phyloP scores from a whole-genome alignment of 2,329 filamentous ascomycete genomes.

The Pezicula neosporulosa region DNA sequence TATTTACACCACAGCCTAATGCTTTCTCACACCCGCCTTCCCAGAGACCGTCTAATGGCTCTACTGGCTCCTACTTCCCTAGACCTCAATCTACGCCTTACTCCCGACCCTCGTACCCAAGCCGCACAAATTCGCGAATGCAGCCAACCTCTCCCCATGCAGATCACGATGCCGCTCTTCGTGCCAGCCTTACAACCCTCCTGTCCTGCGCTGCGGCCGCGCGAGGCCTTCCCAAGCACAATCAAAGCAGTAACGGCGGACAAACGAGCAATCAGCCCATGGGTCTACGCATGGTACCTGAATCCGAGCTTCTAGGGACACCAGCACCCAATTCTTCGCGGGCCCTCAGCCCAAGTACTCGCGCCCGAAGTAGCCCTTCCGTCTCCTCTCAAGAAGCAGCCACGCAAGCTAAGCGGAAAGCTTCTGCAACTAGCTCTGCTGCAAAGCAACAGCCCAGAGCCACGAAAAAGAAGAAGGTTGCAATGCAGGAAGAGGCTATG shows the following conservation, averaged over 20 bases:
- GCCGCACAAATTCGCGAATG: slow-evolving; percentile 39
- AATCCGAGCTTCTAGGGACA: slow-evolving; percentile 51
- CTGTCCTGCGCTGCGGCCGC: slow-evolving; percentile 91
- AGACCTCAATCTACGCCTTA: slow-evolving; percentile 33
- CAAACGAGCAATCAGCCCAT: slow-evolving; percentile 32
- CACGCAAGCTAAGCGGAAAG: slow-evolving; percentile 49
- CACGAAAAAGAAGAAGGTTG: slow-evolving; percentile 45
- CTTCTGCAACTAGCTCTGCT: slow-evolving; percentile 22
- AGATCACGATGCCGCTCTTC: slow-evolving; percentile 88
- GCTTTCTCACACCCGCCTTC: slow-evolving; percentile 82
- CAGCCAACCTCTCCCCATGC: slow-evolving; percentile 74
- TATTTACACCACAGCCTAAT: slow-evolving; percentile 85
- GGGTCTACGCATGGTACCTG: slow-evolving; percentile 55
- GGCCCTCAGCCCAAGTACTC: slow-evolving; percentile 18
- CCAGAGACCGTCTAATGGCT: slow-evolving; percentile 28
- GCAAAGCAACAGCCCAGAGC: slow-evolving; percentile 31
- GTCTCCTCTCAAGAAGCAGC: slow-evolving; percentile 20
- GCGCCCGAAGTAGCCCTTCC: slow-evolving; percentile 18
- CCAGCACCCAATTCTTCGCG: slow-evolving; percentile 24
- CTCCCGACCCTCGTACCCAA: slow-evolving; percentile 30
- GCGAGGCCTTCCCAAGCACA: slow-evolving; percentile 69
- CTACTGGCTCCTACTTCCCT: slow-evolving; percentile 28
- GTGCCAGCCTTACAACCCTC: slow-evolving; percentile 90
- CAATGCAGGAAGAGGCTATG: slow-evolving; percentile 34
- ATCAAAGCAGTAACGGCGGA: slow-evolving; percentile 26